Conservation (phyloP, 805 yeast species). For the Sugiyamaella smithiae region DNA sequence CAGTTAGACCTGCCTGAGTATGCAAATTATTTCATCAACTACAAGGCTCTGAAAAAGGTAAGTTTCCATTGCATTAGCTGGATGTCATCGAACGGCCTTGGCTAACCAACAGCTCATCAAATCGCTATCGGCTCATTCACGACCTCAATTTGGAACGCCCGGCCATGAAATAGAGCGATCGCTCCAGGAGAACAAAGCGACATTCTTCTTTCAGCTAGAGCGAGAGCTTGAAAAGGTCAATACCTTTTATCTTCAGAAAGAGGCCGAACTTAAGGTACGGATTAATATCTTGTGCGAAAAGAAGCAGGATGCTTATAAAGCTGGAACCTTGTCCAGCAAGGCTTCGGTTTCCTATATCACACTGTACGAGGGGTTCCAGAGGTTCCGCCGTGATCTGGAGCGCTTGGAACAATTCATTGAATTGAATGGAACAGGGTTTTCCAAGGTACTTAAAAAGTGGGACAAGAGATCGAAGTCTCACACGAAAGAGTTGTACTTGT, state of each 20-base stretch:
- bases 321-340: constrained; percentile 50
- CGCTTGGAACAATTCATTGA: constrained; percentile 91
- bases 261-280: constrained; percentile 77
- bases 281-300: constrained; percentile 73
- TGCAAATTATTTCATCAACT: constrained; percentile 88
- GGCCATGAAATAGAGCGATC: constrained; percentile 44
- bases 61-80: not conserved
- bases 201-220: constrained; percentile 82
- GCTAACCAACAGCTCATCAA: constrained; percentile 59
- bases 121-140: constrained; percentile 56
- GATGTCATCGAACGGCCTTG: not conserved
- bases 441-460: constrained; percentile 96
- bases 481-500: constrained; percentile 85
- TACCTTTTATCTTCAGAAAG: constrained; percentile 86
- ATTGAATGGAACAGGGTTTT: constrained; percentile 91
- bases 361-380: constrained; percentile 81
- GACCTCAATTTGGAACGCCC: constrained; percentile 27
- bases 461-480: constrained; percentile 94
- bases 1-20: constrained; percentile 95
- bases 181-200: constrained; percentile 85
- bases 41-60: constrained; percentile 82
- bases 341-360: constrained; percentile 77
- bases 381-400: constrained; percentile 83
- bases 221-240: constrained; percentile 95
- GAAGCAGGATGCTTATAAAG: constrained; percentile 49